Evolutionary conservation across 495 filamentous ascomycete species (phyloP), one percentile per base, ranked within the genome.

Genomic region (Neurospora pannonica): DNA sequence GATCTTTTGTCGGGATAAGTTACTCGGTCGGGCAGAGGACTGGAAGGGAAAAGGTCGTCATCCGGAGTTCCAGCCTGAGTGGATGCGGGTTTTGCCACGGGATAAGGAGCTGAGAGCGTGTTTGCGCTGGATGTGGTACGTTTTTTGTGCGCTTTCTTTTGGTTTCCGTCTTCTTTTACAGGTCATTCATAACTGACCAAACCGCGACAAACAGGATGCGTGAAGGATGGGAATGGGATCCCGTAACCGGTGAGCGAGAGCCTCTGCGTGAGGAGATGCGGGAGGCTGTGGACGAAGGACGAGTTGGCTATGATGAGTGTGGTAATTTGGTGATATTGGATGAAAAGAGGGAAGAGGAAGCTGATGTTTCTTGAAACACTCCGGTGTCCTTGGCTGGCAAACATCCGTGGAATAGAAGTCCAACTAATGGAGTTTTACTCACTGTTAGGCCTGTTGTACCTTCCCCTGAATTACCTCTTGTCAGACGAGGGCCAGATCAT

Each of bases 31-130:
- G 28, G 89, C 89, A 9, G 77, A 80, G 2, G 87, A 88, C 70
- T 92, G 90, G 88, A 89, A 87, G 75, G 91, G 91, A 5, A 78
- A 82, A 8, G 81, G 81, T 38, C 72, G 73, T 13, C 76, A 74
- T 71, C 75, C 76, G 7, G 82, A 81, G 60, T 88, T 88, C 75
- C 86, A 89, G 72, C 84, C 89, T 1, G 95, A 98, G 80, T 98
- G 96, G 96, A 95, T 92, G 84, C 85, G 92, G 3, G 94, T 98
- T 0, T 76, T 95, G 37, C 95, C 96, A 0, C 80, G 85, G 67
- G 96, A 99, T 79, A 98, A 98, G 81, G 96, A 99, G 81, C 81
- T 98, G 43, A 86, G 93, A 24, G 94, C 93, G 0, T 97, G 91
- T 83, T 79, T 97, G 77, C 84, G 91, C 3, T 98, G 95, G 95